phyloP scores from a whole-genome alignment of 352 stramenopile genomes.

The Thraustochytrium sp. region DNA sequence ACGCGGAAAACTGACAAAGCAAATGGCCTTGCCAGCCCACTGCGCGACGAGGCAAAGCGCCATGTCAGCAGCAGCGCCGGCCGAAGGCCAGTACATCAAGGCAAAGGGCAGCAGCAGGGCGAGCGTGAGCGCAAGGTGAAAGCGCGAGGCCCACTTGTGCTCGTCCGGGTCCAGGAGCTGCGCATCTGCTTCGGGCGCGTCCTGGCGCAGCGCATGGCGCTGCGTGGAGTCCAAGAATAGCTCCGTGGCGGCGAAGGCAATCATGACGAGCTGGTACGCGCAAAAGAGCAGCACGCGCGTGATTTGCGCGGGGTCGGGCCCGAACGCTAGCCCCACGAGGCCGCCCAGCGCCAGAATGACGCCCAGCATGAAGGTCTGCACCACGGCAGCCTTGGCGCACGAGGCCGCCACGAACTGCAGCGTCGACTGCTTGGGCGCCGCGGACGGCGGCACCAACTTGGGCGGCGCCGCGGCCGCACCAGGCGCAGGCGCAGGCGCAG shows the following conservation, averaged over 20 bases:
- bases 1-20: conserved; percentile 28
- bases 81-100: neutral
- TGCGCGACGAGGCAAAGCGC: neutral
- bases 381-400: neutral
- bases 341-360: neutral
- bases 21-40: conserved; percentile 4
- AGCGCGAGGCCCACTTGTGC: neutral
- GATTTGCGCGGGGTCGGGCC: neutral
- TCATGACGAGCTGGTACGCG: neutral
- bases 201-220: neutral
- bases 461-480: too few relatives aligned
- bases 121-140: neutral
- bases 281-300: neutral
- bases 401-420: neutral
- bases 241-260: neutral
- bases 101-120: neutral
- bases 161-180: too few relatives aligned
- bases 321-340: neutral
- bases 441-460: too few relatives aligned
- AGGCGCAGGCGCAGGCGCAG: too few relatives aligned
- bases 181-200: neutral
- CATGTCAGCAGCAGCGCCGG: neutral
- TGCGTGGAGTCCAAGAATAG: neutral
- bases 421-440: neutral
- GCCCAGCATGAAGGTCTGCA: neutral